Evolutionary conservation across 2,329 filamentous ascomycete genomes (phyloP).

Genomic region (Aspergillus tanneri): DNA sequence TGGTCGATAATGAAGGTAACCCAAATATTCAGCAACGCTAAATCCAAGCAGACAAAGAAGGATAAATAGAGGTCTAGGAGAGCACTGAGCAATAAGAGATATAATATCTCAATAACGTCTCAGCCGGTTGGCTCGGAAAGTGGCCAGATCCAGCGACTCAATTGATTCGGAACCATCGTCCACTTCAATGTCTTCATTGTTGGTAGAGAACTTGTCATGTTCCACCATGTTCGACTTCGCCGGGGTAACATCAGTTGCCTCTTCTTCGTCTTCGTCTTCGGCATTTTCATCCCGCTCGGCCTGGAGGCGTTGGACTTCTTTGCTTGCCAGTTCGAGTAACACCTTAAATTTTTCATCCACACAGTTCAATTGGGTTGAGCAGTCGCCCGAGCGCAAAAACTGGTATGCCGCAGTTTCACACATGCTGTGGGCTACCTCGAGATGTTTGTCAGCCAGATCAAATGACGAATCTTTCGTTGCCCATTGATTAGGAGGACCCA

Average conservation of each 20-base stretch:
- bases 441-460: conserved; percentile 71
- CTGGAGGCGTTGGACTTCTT: conserved; percentile 58
- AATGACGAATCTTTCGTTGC: conserved; percentile 58
- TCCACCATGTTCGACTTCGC: conserved; percentile 1
- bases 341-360: conserved; percentile 65
- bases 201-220: conserved; percentile 1
- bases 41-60: conserved; percentile 10
- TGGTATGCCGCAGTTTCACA: conserved; percentile 88
- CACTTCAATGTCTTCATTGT: conserved; percentile 18
- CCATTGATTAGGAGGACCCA: conserved; percentile 51
- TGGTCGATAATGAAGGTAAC: not conserved
- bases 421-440: conserved; percentile 76
- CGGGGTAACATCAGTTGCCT: conserved; percentile 14
- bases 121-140: conserved; percentile 20
- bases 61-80: not conserved
- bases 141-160: conserved; percentile 21
- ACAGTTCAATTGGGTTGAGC: conserved; percentile 69
- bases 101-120: conserved; percentile 4
- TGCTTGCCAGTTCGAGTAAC: conserved; percentile 60
- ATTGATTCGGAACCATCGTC: conserved; percentile 19
- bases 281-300: conserved; percentile 46
- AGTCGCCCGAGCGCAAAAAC: conserved; percentile 83
- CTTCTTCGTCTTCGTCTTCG: conserved; percentile 21
- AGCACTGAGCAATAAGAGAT: not conserved
- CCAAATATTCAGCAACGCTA: conserved; percentile 1